Conservation (phyloP, 1,139 yeast genomes). For the Scheffersomyces illinoinensis region DNA sequence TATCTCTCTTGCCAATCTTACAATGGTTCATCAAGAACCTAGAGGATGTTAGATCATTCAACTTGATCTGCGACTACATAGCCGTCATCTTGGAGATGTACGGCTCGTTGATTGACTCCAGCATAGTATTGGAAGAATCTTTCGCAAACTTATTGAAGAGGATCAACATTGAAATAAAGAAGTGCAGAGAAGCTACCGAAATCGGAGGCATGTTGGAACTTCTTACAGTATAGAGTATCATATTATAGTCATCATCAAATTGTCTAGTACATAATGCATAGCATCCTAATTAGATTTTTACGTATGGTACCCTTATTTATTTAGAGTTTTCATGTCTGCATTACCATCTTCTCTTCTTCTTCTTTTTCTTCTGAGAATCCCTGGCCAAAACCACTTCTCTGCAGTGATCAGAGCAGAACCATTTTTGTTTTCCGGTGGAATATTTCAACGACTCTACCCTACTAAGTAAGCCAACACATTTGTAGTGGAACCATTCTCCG, state of each 20-base stretch:
- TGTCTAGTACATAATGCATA: slow-evolving; percentile 7
- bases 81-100: slow-evolving; percentile 82
- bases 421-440: slow-evolving; percentile 36
- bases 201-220: slow-evolving; percentile 93
- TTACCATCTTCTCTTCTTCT: slow-evolving; percentile 17
- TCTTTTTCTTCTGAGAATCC: slow-evolving; percentile 17
- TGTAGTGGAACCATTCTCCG: slow-evolving; percentile 54
- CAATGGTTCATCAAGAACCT: slow-evolving; percentile 79
- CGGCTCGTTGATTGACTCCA: slow-evolving; percentile 66
- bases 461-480: slow-evolving; percentile 45
- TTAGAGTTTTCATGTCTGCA: background rate
- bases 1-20: slow-evolving; percentile 77
- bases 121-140: slow-evolving; percentile 79
- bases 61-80: slow-evolving; percentile 78
- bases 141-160: slow-evolving; percentile 59
- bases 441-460: slow-evolving; percentile 42
- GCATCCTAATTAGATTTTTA: background rate
- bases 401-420: slow-evolving; percentile 46
- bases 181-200: slow-evolving; percentile 85
- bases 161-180: slow-evolving; percentile 66
- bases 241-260: slow-evolving; percentile 1
- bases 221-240: slow-evolving; percentile 45
- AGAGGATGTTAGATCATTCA: slow-evolving; percentile 77
- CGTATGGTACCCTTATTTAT: background rate
- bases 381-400: slow-evolving; percentile 18